A percentile compares a stretch with the other conserved stretches of the same genome.
Conservation (phyloP, 306 rosid species). For the Gastrolobium villosum region DNA sequence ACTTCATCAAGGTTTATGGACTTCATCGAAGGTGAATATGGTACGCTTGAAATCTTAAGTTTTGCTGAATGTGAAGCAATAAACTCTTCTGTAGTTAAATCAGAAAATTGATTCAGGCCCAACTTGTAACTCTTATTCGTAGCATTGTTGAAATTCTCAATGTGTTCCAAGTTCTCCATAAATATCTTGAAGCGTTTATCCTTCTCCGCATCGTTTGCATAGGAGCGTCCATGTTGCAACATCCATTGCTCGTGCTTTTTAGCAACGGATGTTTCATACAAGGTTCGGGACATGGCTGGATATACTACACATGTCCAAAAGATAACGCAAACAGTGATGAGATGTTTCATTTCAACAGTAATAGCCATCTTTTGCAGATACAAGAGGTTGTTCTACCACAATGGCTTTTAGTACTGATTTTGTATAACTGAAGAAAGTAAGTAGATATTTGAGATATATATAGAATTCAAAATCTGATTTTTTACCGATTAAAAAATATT, state of each 20-base stretch:
- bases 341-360: neutral
- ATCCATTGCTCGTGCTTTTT: conserved; percentile 50
- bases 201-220: conserved; percentile 40
- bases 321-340: neutral
- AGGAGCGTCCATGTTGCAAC: conserved; percentile 10
- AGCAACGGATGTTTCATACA: conserved; percentile 42
- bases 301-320: conserved; percentile 40
- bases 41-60: too few species aligned
- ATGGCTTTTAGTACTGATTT: neutral
- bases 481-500: too few species aligned
- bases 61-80: conserved; percentile 15
- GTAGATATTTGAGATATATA: neutral
- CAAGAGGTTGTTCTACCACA: neutral
- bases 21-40: too few species aligned
- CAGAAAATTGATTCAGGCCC: conserved; percentile 52
- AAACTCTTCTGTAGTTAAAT: conserved; percentile 58
- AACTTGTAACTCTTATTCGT: conserved; percentile 51
- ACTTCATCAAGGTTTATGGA: neutral
- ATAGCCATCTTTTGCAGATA: conserved; percentile 37
- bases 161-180: conserved; percentile 44
- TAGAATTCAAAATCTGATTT: neutral
- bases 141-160: conserved; percentile 52
- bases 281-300: conserved; percentile 41
- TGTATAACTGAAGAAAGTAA: neutral
- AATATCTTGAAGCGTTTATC: conserved; percentile 50